Evolutionary conservation across 1,284 basidiomycete species (phyloP).

Genomic region (Neonothopanus nambi): DNA sequence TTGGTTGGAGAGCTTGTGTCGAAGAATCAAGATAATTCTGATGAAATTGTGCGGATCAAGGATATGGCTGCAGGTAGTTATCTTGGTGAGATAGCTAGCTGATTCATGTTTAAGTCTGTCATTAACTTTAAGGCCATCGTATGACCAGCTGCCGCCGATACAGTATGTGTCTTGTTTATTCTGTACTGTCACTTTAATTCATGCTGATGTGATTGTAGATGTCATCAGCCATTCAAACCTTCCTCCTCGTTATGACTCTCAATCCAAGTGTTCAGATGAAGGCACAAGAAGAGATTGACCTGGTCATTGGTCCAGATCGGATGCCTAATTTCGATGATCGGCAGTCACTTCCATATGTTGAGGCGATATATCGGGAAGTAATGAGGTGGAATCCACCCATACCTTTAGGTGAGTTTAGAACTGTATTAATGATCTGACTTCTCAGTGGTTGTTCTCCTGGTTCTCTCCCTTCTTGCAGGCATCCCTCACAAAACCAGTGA

Average conservation of each 20-base stretch:
- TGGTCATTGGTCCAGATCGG: conserved; percentile 27
- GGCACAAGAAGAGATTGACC: conserved; percentile 30
- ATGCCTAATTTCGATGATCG: conserved; percentile 32
- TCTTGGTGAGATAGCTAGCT: conserved; percentile 11
- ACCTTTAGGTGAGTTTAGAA: conserved; percentile 15
- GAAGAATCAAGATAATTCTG: not conserved
- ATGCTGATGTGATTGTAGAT: not conserved
- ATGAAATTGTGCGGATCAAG: not conserved
- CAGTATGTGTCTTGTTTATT: not conserved
- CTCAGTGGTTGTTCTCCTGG: not conserved
- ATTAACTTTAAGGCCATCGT: not conserved
- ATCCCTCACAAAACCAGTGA: not conserved
- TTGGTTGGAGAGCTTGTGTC: not conserved
- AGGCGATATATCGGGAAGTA: conserved; percentile 31
- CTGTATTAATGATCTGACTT: not conserved
- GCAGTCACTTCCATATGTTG: conserved; percentile 28
- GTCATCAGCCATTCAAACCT: conserved; percentile 4
- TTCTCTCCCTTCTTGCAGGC: not conserved
- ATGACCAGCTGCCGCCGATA: conserved; percentile 9
- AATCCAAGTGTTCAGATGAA: conserved; percentile 27
- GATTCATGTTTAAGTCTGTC: not conserved
- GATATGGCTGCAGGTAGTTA: not conserved
- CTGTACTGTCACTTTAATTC: not conserved
- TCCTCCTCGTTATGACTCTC: conserved; percentile 25
- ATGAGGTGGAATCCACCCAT: conserved; percentile 26